These are phyloP conservation scores for Pseudocercospora musae DNA, from an alignment of 2,329 filamentous ascomycete species.

Conservation along the genomic window DNA sequence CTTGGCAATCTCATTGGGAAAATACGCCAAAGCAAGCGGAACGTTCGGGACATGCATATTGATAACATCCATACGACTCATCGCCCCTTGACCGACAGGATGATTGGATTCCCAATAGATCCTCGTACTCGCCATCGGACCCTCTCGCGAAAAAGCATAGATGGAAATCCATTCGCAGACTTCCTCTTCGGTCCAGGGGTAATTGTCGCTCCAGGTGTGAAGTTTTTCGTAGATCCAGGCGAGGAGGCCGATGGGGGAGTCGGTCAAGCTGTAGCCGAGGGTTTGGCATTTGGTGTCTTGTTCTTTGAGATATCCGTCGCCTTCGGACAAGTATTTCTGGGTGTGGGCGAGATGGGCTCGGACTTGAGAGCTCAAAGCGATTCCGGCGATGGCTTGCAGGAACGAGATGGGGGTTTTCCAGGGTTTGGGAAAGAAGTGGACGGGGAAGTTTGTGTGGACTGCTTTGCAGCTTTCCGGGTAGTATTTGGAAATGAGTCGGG, in stretches of 20 bases:
- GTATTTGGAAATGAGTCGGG: not conserved
- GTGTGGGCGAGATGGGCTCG: not conserved
- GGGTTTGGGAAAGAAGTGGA: not conserved
- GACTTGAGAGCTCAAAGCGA: not conserved
- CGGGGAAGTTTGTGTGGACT: not conserved
- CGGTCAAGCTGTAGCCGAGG: not conserved
- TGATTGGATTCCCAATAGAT: not conserved
- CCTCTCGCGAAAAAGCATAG: not conserved
- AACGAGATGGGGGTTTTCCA: not conserved
- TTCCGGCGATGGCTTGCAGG: not conserved
- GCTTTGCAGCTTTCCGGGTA: not conserved
- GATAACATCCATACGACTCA: not conserved
- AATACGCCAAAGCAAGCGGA: not conserved
- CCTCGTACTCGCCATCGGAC: not conserved
- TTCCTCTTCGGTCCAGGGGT: not conserved
- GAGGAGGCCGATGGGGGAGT: not conserved
- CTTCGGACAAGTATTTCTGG: not conserved
- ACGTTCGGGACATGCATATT: not conserved
- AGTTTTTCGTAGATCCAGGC: not conserved
- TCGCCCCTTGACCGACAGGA: not conserved
- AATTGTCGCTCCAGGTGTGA: not conserved
- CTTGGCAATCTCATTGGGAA: slow-evolving; percentile 4
- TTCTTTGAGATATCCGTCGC: not conserved
- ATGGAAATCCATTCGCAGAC: not conserved
- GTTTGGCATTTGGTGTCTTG: not conserved